A percentile compares a stretch with the other conserved stretches of the same genome.
These are phyloP conservation scores for Blastocystis sp. DNA, from an alignment of 352 stramenopile species.

Conservation along the genomic window DNA sequence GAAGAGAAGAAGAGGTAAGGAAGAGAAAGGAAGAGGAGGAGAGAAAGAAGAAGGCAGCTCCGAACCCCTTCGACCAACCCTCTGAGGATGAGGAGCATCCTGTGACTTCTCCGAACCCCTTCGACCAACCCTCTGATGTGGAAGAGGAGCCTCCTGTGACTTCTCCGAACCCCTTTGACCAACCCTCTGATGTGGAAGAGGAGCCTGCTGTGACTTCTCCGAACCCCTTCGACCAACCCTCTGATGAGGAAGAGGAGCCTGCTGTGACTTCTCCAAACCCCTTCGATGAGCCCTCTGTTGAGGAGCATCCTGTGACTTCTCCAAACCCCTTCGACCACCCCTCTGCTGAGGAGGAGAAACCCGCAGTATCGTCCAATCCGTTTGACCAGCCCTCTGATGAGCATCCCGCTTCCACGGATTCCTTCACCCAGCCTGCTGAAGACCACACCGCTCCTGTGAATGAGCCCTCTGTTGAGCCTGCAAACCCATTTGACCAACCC, in stretches of 20 bases:
- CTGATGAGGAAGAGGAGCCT: background rate
- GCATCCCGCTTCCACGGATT: background rate
- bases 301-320: background rate
- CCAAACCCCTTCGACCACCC: constrained; percentile 39
- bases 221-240: constrained; percentile 4
- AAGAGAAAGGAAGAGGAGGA: background rate
- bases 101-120: background rate
- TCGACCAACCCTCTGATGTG: background rate
- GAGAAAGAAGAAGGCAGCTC: background rate
- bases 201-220: background rate
- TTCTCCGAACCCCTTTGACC: background rate
- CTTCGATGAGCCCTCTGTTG: background rate
- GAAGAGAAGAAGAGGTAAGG: background rate
- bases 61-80: background rate
- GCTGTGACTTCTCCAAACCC: background rate
- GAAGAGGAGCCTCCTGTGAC: background rate
- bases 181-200: background rate
- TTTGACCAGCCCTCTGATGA: background rate
- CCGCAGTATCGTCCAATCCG: constrained; percentile 25
- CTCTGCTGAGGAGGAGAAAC: constrained; percentile 10
- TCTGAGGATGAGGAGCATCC: background rate
- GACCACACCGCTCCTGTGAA: background rate
- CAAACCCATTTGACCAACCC: constrained; percentile 43
- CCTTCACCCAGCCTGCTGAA: background rate
- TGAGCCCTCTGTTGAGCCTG: constrained; percentile 26